phyloP scores from a whole-genome alignment of 2,329 filamentous ascomycete genomes.

The Verticillium tricorpus region DNA sequence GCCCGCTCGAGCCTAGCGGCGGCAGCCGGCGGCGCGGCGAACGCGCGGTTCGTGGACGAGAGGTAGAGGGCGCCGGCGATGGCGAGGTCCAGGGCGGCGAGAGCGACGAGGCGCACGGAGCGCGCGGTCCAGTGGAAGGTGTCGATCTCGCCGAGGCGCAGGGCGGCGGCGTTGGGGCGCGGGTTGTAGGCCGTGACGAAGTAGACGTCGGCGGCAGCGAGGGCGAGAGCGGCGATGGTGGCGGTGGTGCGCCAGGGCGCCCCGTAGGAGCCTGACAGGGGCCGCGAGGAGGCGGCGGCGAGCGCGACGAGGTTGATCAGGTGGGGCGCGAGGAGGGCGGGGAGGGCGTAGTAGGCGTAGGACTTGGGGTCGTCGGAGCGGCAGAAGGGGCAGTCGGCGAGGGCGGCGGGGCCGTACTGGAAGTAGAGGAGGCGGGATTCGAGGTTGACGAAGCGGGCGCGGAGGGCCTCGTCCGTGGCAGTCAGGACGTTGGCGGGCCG shows the following conservation, averaged over 20 bases:
- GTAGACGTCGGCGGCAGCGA: slow-evolving; percentile 64
- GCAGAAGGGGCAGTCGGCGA: slow-evolving; percentile 82
- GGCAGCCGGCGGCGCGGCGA: slow-evolving; percentile 57
- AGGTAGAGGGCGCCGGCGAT: slow-evolving; percentile 68
- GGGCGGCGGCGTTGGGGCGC: slow-evolving; percentile 57
- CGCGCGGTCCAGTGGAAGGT: slow-evolving; percentile 68
- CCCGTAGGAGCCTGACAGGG: slow-evolving; percentile 59
- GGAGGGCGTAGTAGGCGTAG: slow-evolving; percentile 79
- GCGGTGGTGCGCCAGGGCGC: slow-evolving; percentile 66
- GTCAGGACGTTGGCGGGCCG: slow-evolving; percentile 48
- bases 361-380: slow-evolving; percentile 59
- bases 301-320: slow-evolving; percentile 70
- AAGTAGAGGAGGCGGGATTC: slow-evolving; percentile 78
- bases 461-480: slow-evolving; percentile 58
- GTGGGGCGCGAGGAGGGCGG: slow-evolving; percentile 71
- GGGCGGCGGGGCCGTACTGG: slow-evolving; percentile 69
- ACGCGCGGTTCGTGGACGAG: slow-evolving; percentile 74
- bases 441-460: slow-evolving; percentile 62
- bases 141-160: slow-evolving; percentile 60
- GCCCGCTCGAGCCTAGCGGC: slow-evolving; percentile 62
- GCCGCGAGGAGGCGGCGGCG: slow-evolving; percentile 67
- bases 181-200: slow-evolving; percentile 61
- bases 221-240: slow-evolving; percentile 54
- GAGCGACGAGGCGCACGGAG: slow-evolving; percentile 55
- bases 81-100: slow-evolving; percentile 60